Evolutionary conservation across 2,329 filamentous ascomycete species (phyloP), one percentile per base, ranked within the genome.

Genomic region (Beauveria sp.): DNA sequence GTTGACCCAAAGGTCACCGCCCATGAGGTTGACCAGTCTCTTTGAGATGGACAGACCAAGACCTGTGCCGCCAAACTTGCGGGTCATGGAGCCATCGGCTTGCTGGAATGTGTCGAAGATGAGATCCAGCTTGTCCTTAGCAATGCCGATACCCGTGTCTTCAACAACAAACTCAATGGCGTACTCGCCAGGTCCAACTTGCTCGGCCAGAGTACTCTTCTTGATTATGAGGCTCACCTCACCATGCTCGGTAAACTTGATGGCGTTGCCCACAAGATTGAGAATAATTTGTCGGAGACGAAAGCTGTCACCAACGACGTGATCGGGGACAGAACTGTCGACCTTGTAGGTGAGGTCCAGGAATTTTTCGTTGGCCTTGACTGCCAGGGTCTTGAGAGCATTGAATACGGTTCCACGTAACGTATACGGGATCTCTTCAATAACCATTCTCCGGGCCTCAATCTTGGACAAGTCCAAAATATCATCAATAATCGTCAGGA

Each of bases 101-200:
- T 98, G 95, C 74, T 97, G 93, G 86, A 98, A 98, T 0, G 93
- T 98, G 76, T 98, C 95, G 75, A 99, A 98, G 71, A 99, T 98
- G 66, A 98, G 81, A 71, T 96, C 92, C 58, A 98, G 84, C 78
- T 98, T 98, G 76, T 98, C 93, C 66, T 89, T 85, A 69, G 93
- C 91, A 68, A 98, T 98, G 69, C 95, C 95, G 70, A 98, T 99
- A 67, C 95, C 95, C 42, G 95, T 98, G 73, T 98, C 95, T 22
- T 90, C 90, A 40, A 99, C 95, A 60, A 93, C 88, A 75, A 98
- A 98, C 75, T 98, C 92, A 72, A 97, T 93, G 30, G 92, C 89
- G 68, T 96, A 96, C 73, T 97, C 90, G 67, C 89, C 87, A 12
- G 82, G 79, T 14, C 81, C 81, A 47, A 86, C 81, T 53, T 87